Evolutionary conservation across 2,329 filamentous ascomycete genomes (phyloP), one percentile per base, ranked within the genome.

Genomic region (Talaromyces islandicus): DNA sequence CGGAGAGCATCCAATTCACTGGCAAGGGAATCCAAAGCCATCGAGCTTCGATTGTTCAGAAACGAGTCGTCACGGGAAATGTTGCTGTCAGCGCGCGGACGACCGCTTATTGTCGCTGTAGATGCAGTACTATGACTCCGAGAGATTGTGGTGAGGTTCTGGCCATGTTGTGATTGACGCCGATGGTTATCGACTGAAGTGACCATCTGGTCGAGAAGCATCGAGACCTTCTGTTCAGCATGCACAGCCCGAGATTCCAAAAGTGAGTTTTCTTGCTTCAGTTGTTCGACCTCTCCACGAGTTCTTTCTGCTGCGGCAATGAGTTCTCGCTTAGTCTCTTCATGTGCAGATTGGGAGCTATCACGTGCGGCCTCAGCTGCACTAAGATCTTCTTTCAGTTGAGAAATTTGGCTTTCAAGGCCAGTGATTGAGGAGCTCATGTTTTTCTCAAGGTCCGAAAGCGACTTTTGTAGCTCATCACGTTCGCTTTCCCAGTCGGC

Each of bases 181-280:
- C 94, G 89, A 75, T 97, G 97, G 72, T 90, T 96, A 75, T 94
- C 92, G 17, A 99, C 94, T 4, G 91, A 96, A 46, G 87, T 86
- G 74, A 96, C 93, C 41, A 99, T 92, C 71, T 97, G 93, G 73
- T 97, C 92, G 12, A 99, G 86, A 55, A 99, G 85, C 69, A 96
- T 84, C 32, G 90, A 91, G 24, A 99, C 94, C 70, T 96, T 96
- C 65, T 90, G 87, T 77, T 99, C 94, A 1, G 94, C 94, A 72
- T 97, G 93, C 56, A 85, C 82, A 6, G 92, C 93, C 50, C 93
- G 89, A 67, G 86, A 86, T 73, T 97, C 92, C 3, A 99, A 85
- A 38, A 88, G 78, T 0, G 79, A 75, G 68, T 97, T 96, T 74
- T 97, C 92, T 58, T 87, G 83, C 68, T 92, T 91, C 35, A 97